A percentile compares a stretch with the other conserved stretches of the same genome.
These are phyloP conservation scores for Curvularia eragrostidis DNA, from an alignment of 2,329 filamentous ascomycete species.

Conservation along the genomic window DNA sequence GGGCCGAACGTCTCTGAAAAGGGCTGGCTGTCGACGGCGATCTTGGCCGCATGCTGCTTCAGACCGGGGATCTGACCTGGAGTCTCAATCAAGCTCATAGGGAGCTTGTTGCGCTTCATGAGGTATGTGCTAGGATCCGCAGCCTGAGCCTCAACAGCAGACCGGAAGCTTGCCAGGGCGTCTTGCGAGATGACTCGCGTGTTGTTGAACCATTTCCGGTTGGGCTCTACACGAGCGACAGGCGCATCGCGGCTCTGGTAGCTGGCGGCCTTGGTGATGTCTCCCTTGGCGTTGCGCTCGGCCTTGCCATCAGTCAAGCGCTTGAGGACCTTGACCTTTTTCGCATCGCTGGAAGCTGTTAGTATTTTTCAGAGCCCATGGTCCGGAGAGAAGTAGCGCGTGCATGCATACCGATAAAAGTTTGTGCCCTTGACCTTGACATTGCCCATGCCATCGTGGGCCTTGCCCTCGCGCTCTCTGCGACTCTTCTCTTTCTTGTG, in stretches of 20 bases:
- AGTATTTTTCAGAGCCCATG: background rate
- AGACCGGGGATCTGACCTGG: constrained; percentile 75
- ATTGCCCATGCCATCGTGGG: constrained; percentile 85
- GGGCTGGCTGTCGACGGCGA: constrained; percentile 84
- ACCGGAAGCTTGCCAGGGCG: constrained; percentile 82
- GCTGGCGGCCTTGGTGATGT: constrained; percentile 81
- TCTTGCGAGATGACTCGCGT: constrained; percentile 90
- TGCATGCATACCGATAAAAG: constrained; percentile 71
- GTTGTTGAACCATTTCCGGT: constrained; percentile 98
- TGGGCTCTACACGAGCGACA: constrained; percentile 87
- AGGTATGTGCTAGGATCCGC: constrained; percentile 92
- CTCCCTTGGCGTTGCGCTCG: constrained; percentile 79
- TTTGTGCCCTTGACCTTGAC: constrained; percentile 96
- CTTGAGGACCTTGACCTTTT: constrained; percentile 87
- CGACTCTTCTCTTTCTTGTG: constrained; percentile 90
- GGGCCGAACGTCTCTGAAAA: constrained; percentile 91
- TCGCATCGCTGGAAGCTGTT: constrained; percentile 61
- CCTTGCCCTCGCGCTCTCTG: constrained; percentile 84
- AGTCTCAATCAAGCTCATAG: constrained; percentile 91
- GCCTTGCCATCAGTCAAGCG: constrained; percentile 89
- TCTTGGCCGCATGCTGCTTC: constrained; percentile 93
- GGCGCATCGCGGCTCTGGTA: constrained; percentile 86
- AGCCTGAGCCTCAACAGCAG: constrained; percentile 88
- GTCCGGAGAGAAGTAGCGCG: background rate
- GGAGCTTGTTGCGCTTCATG: constrained; percentile 96